Percentiles rank a stretch among this genome's conserved stretches.
Conservation (phyloP, 345 rosid genomes). For the Kandelia obovata region DNA sequence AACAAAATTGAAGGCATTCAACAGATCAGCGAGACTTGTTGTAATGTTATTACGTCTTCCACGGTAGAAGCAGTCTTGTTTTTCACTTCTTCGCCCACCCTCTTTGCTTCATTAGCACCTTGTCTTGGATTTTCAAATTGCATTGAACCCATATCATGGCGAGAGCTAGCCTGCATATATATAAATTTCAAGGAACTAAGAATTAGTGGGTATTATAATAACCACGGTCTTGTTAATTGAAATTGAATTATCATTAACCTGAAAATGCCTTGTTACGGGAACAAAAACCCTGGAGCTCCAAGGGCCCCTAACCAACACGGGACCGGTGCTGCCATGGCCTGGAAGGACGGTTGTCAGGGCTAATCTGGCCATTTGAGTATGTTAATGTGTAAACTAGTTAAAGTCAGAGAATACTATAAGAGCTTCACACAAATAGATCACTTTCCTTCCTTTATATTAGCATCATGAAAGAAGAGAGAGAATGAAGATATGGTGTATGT, state of each 20-base stretch:
- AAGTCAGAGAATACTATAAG: background rate
- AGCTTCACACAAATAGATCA: background rate
- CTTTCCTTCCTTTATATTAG: background rate
- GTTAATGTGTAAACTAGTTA: background rate
- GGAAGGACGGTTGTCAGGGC: conserved; percentile 11
- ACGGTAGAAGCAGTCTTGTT: conserved; percentile 18
- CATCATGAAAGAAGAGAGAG: conserved; percentile 3
- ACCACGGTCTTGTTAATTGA: background rate
- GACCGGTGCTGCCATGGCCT: conserved; percentile 9
- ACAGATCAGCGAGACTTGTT: background rate
- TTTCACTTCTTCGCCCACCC: conserved; percentile 17
- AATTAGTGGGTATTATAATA: background rate
- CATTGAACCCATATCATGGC: conserved; percentile 4
- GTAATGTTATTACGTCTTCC: conserved; percentile 14
- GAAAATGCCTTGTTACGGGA: conserved; percentile 21
- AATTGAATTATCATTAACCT: conserved; percentile 10
- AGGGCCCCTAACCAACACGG: conserved; percentile 1
- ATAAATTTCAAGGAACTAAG: background rate
- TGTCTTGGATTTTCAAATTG: conserved; percentile 13
- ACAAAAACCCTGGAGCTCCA: conserved; percentile 21
- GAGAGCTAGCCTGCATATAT: conserved; percentile 13
- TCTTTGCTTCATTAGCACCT: conserved; percentile 12
- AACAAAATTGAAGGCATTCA: background rate
- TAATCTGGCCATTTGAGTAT: conserved; percentile 20
- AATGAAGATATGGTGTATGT: background rate